A percentile compares a stretch with the other conserved stretches of the same genome.
Conservation (phyloP, 352 stramenopile species). For the Globisporangium apiculatum region DNA sequence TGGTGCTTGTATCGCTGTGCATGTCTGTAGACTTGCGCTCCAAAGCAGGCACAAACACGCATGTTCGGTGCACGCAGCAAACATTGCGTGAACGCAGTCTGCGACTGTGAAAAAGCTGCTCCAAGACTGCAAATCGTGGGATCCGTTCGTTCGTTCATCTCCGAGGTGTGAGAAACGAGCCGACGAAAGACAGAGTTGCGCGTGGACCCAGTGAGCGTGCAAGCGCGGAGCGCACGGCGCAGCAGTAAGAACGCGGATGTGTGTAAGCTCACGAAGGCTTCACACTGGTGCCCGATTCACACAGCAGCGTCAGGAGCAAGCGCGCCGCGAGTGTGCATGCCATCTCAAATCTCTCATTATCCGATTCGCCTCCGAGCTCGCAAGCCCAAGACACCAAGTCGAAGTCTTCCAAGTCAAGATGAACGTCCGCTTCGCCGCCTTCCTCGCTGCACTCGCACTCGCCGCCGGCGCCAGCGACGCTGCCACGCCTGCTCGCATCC, state of each 20-base stretch:
- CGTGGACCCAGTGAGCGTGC: not conserved
- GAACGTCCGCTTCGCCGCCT: conserved; percentile 6
- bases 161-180: not conserved
- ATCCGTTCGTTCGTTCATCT: not conserved
- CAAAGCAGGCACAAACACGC: no score
- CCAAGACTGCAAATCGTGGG: not conserved
- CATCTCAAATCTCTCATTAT: not conserved
- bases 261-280: not conserved
- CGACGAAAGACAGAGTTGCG: not conserved
- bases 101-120: no score
- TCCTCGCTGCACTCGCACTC: conserved; percentile 5
- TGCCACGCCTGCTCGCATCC: not conserved
- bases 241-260: not conserved
- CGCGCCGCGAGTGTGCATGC: no score
- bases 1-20: no score
- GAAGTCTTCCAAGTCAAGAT: not conserved
- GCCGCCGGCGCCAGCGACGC: not conserved
- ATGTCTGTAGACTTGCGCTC: no score
- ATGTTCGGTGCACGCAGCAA: no score
- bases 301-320: no score
- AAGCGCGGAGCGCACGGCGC: no score
- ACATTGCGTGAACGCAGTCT: no score
- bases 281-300: not conserved
- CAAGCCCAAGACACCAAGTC: not conserved
- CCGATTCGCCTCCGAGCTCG: not conserved